Percentiles rank a stretch among this genome's conserved stretches.
Evolutionary conservation across 306 rosid genomes (phyloP).

Genomic region (Prunus davidiana): DNA sequence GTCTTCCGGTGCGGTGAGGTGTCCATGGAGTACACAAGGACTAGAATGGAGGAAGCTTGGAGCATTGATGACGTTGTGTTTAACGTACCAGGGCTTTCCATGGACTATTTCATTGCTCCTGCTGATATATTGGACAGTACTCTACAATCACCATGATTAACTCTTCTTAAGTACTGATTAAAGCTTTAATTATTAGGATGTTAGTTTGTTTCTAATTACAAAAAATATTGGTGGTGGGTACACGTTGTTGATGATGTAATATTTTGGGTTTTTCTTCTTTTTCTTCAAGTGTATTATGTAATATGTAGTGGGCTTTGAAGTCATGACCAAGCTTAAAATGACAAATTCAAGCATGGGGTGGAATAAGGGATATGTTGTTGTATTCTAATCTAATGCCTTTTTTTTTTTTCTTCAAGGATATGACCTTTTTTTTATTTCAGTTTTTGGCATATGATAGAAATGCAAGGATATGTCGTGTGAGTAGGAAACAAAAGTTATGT

Average conservation of each 20-base stretch:
- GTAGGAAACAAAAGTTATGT: no score
- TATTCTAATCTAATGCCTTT: not conserved
- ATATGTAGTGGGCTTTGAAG: not conserved
- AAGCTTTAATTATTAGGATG: constrained; percentile 19
- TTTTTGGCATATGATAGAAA: no score
- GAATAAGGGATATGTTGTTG: not conserved
- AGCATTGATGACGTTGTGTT: constrained; percentile 87
- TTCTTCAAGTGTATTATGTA: constrained; percentile 8
- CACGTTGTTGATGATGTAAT: constrained; percentile 10
- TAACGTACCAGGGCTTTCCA: constrained; percentile 85
- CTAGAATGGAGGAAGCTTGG: constrained; percentile 91
- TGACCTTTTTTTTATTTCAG: not conserved
- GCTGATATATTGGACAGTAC: constrained; percentile 59
- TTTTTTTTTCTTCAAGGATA: not conserved
- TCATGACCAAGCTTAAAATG: constrained; percentile 8
- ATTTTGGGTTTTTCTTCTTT: not conserved
- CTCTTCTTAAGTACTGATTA: not conserved
- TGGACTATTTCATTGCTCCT: constrained; percentile 87
- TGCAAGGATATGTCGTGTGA: no score
- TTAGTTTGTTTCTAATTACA: constrained; percentile 11
- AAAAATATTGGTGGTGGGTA: constrained; percentile 20
- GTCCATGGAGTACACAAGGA: constrained; percentile 76
- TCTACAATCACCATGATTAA: constrained; percentile 47
- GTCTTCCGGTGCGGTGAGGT: constrained; percentile 77
- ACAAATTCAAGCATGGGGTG: constrained; percentile 11